Evolutionary conservation across 306 rosid genomes (phyloP).

Genomic region (Adenanthera pavonina): DNA sequence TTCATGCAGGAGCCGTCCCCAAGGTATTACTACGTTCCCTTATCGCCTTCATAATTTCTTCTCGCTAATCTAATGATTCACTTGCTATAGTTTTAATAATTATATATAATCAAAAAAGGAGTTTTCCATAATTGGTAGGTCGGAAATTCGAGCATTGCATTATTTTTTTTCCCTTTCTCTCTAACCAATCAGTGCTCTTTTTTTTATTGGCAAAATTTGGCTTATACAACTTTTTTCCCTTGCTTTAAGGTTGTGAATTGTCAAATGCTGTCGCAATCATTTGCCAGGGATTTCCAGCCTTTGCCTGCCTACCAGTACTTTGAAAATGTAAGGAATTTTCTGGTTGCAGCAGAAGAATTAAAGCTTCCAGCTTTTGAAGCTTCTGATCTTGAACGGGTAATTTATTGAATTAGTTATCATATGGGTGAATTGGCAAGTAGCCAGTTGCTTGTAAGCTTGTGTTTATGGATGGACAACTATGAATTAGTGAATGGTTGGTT

Average conservation of each 20-base stretch:
- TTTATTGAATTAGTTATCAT: neutral
- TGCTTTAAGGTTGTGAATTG: slow-evolving; percentile 81
- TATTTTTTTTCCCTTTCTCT: neutral
- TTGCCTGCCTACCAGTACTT: slow-evolving; percentile 95
- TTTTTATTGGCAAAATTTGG: neutral
- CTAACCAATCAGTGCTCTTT: neutral
- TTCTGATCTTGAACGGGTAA: slow-evolving; percentile 91
- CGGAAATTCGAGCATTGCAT: neutral
- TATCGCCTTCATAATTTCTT: neutral
- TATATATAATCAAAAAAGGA: neutral
- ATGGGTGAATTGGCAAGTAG: neutral
- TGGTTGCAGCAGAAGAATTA: slow-evolving; percentile 70
- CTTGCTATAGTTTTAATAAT: neutral
- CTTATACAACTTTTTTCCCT: slow-evolving; percentile 12
- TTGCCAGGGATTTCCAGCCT: slow-evolving; percentile 75
- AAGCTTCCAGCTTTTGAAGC: slow-evolving; percentile 92
- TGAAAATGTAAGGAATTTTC: slow-evolving; percentile 89
- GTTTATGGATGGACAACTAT: slow-evolving; percentile 10
- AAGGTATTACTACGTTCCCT: slow-evolving; percentile 62
- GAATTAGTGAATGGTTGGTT: slow-evolving; percentile 25
- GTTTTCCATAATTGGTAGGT: neutral
- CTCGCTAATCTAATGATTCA: neutral
- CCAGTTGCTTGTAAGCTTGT: neutral
- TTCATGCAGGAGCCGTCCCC: slow-evolving; percentile 83
- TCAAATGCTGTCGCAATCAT: slow-evolving; percentile 56